Percentiles rank a stretch among this genome's conserved stretches.
phyloP scores from a whole-genome alignment of 2,329 filamentous ascomycete genomes.

The Nannizzia gypsea region DNA sequence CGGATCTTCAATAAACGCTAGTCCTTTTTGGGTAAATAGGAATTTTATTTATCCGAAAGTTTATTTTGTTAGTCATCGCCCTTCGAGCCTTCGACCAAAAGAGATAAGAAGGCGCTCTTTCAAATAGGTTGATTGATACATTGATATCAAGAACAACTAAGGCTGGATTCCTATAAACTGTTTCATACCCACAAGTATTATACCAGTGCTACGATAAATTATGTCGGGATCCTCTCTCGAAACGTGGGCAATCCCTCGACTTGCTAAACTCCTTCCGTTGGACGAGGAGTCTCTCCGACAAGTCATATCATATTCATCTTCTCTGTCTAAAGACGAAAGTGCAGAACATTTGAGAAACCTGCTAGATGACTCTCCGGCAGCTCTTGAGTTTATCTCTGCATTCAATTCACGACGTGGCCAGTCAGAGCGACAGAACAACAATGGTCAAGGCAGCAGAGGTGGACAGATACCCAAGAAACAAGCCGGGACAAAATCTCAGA shows the following conservation, averaged over 20 bases:
- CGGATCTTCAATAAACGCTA: neutral
- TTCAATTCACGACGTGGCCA: conserved; percentile 55
- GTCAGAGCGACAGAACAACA: conserved; percentile 9
- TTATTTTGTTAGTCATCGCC: neutral
- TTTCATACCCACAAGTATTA: neutral
- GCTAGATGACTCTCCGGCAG: conserved; percentile 70
- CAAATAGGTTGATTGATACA: neutral
- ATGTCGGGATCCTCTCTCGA: conserved; percentile 5
- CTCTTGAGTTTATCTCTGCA: conserved; percentile 57
- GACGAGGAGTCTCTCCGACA: conserved; percentile 76
- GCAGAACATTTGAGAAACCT: conserved; percentile 79
- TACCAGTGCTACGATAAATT: neutral
- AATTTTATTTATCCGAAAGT: neutral
- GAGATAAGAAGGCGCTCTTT: neutral
- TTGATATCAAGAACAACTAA: neutral
- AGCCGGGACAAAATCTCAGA: conserved; percentile 39
- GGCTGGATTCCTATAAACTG: neutral
- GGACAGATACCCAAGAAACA: conserved; percentile 5
- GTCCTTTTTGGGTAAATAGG: neutral
- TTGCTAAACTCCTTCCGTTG: conserved; percentile 69
- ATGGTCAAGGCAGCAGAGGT: conserved; percentile 15
- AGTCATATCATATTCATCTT: conserved; percentile 67
- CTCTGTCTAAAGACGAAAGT: conserved; percentile 63
- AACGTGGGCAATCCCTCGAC: conserved; percentile 53
- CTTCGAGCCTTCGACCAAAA: neutral